Conservation (phyloP, 2,329 filamentous ascomycete genomes). For the Paracoccidioides lutzii region DNA sequence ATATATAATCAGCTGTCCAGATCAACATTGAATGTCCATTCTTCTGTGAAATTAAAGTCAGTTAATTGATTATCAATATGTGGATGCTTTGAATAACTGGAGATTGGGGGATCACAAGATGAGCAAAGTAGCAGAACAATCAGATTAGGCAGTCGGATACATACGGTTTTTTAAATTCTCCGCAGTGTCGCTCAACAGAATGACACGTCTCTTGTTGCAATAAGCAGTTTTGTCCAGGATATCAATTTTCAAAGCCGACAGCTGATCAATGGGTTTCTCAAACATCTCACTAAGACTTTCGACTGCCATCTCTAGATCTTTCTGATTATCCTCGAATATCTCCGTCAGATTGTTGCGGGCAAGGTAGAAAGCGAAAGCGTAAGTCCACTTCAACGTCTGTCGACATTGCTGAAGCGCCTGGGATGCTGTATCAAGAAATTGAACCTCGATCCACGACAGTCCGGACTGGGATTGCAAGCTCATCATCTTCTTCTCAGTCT, state of each 20-base stretch:
- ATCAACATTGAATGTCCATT: constrained; percentile 35
- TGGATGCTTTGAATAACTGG: no score
- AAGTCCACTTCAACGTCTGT: constrained; percentile 99
- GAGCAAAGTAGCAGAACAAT: neutral
- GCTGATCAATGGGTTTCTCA: constrained; percentile 82
- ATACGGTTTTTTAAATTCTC: constrained; percentile 79
- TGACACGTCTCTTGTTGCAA: constrained; percentile 82
- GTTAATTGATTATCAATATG: neutral
- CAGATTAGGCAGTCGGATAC: constrained; percentile 18
- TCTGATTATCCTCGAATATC: constrained; percentile 98
- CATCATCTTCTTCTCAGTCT: constrained; percentile 99
- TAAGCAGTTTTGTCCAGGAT: constrained; percentile 99
- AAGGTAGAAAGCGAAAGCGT: constrained; percentile 97
- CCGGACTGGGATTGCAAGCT: constrained; percentile 84
- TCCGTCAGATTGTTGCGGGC: constrained; percentile 87
- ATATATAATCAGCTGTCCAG: constrained; percentile 1
- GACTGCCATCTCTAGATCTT: constrained; percentile 92
- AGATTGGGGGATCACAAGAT: neutral
- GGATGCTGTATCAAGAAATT: constrained; percentile 87
- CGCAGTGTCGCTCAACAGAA: constrained; percentile 81
- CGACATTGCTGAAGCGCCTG: constrained; percentile 90
- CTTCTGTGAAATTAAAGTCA: constrained; percentile 20
- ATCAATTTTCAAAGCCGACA: constrained; percentile 80
- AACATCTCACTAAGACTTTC: constrained; percentile 99
- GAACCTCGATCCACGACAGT: constrained; percentile 98